Conservation (phyloP, 2,329 filamentous ascomycete genomes). For the Venturia asperata region DNA sequence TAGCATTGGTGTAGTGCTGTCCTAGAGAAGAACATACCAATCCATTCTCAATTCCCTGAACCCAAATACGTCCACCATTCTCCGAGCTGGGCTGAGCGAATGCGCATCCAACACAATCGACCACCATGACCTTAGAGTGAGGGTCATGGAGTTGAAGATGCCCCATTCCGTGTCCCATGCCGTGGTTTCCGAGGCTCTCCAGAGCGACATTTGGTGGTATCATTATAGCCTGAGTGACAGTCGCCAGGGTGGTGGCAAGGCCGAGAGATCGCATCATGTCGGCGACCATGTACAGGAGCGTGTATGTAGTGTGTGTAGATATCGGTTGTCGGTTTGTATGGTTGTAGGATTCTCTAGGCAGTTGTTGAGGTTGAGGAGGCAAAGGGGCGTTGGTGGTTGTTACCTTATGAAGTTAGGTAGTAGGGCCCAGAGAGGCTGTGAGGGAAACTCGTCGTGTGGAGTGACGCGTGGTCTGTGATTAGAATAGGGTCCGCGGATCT, state of each 20-base stretch:
- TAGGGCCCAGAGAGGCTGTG: background rate
- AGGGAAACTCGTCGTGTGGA: background rate
- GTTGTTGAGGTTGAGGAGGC: background rate
- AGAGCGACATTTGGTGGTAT: slow-evolving; percentile 28
- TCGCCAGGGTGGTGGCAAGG: slow-evolving; percentile 31
- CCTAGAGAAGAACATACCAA: slow-evolving; percentile 27
- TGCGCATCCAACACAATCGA: slow-evolving; percentile 32
- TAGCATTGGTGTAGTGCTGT: slow-evolving; percentile 7
- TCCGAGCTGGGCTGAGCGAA: slow-evolving; percentile 26
- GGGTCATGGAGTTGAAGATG: slow-evolving; percentile 30
- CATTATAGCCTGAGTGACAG: slow-evolving; percentile 30
- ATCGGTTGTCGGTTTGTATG: background rate
- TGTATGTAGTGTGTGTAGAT: background rate
- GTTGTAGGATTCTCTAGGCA: background rate
- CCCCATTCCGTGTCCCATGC: slow-evolving; percentile 27
- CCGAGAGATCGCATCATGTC: slow-evolving; percentile 23
- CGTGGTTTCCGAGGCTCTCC: slow-evolving; percentile 25
- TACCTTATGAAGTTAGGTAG: background rate
- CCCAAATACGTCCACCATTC: slow-evolving; percentile 28
- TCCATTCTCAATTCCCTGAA: slow-evolving; percentile 29
- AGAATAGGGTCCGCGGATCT: background rate
- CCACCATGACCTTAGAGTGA: slow-evolving; percentile 28
- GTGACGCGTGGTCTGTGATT: background rate
- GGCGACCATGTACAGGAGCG: background rate
- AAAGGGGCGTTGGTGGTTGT: background rate